Evolutionary conservation across 768 basidiomycete genomes (phyloP).

Genomic region (Lactarius quietus): DNA sequence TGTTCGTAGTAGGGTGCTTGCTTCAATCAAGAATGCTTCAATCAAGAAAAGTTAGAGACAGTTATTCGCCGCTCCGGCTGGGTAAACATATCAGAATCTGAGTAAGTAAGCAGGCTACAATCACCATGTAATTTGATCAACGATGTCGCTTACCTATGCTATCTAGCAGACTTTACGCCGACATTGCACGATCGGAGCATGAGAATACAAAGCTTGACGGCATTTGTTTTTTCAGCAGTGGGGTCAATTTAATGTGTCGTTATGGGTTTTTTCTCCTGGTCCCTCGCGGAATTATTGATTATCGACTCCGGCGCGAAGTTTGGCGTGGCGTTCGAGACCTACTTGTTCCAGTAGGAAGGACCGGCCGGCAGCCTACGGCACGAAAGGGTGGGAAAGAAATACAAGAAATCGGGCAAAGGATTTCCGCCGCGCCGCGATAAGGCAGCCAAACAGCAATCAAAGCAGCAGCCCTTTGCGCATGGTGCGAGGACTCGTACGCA

Average conservation of each 20-base stretch:
- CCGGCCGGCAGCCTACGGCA: background rate
- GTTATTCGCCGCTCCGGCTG: background rate
- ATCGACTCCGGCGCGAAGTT: background rate
- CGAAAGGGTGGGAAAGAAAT: constrained; percentile 7
- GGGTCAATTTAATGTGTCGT: constrained; percentile 4
- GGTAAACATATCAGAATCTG: background rate
- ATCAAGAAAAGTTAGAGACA: background rate
- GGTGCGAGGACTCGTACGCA: background rate
- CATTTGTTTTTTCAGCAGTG: background rate
- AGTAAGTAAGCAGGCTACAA: background rate
- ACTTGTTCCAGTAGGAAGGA: background rate
- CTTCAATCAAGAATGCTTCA: background rate
- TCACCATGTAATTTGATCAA: background rate
- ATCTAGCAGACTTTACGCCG: constrained; percentile 5
- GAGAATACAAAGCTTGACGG: constrained; percentile 10
- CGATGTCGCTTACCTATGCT: background rate
- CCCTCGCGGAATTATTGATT: constrained; percentile 6
- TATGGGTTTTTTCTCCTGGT: constrained; percentile 5
- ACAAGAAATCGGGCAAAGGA: background rate
- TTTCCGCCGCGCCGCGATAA: background rate
- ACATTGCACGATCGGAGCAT: constrained; percentile 3
- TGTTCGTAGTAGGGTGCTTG: background rate
- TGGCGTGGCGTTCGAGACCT: background rate
- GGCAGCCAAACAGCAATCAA: background rate
- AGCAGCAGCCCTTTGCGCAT: background rate